A percentile compares a stretch with the other conserved stretches of the same genome.
Conservation (phyloP, 2,329 filamentous ascomycete genomes). For the Alternaria panax region DNA sequence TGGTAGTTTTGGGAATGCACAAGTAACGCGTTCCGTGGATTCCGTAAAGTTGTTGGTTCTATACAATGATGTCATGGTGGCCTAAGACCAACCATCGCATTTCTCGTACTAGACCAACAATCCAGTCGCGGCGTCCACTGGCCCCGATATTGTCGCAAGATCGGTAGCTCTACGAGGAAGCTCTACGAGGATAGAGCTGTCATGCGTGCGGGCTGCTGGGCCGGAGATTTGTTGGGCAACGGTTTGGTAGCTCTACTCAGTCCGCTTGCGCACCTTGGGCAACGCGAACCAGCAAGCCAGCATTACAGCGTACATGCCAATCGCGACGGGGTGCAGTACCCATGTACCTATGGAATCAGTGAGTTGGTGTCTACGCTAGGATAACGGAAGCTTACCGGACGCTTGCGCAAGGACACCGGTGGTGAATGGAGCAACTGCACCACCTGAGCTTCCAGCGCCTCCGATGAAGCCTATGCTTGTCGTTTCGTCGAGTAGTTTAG, state of each 20-base stretch:
- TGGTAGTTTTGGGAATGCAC: neutral
- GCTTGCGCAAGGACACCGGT: conserved; percentile 70
- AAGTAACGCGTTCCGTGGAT: conserved; percentile 9
- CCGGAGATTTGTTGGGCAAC: too few species aligned
- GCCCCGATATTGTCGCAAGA: neutral
- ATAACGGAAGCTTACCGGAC: neutral
- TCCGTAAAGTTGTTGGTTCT: neutral
- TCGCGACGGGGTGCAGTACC: conserved; percentile 71
- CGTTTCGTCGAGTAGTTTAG: too few species aligned
- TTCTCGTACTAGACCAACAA: neutral
- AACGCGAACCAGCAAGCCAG: conserved; percentile 68
- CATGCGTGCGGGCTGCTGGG: too few species aligned
- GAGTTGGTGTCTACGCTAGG: neutral
- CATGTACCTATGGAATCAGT: conserved; percentile 60
- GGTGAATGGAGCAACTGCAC: conserved; percentile 70
- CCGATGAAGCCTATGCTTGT: conserved; percentile 72
- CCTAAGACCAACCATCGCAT: neutral
- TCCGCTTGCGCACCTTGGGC: conserved; percentile 66
- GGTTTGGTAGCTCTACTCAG: too few species aligned
- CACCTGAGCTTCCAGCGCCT: conserved; percentile 73
- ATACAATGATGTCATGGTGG: conserved; percentile 17
- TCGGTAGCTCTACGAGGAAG: conserved; percentile 50
- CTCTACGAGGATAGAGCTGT: too few species aligned
- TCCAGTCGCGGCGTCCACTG: neutral
- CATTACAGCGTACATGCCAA: conserved; percentile 72